Conservation (phyloP, 345 rosid species). For the Lepidium aucheri region DNA sequence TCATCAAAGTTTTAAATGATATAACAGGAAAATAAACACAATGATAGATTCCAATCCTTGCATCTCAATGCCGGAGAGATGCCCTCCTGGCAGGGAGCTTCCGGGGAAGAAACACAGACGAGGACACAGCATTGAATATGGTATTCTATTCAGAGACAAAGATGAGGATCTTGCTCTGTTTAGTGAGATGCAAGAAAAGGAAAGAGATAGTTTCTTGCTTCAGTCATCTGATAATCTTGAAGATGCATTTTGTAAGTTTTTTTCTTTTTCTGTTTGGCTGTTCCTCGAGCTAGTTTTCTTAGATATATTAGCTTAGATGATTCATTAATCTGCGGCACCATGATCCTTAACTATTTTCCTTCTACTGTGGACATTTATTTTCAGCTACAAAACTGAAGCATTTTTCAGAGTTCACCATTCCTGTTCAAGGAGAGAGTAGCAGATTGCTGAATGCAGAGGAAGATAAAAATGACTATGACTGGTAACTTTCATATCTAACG, state of each 20-base stretch:
- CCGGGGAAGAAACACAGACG: slow-evolving; percentile 57
- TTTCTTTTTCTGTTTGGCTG: neutral
- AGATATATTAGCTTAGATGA: neutral
- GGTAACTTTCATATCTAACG: slow-evolving; percentile 38
- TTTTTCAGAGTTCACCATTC: slow-evolving; percentile 71
- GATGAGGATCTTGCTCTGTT: slow-evolving; percentile 91
- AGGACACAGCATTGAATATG: slow-evolving; percentile 69
- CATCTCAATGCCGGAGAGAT: slow-evolving; percentile 21
- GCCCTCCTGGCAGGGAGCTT: slow-evolving; percentile 67
- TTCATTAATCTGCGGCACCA: neutral
- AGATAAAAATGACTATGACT: slow-evolving; percentile 95
- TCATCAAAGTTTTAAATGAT: no score
- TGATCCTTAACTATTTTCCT: neutral
- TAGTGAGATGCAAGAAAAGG: slow-evolving; percentile 80
- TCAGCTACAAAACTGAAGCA: slow-evolving; percentile 77
- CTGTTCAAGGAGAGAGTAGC: slow-evolving; percentile 82
- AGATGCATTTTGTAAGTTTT: slow-evolving; percentile 69
- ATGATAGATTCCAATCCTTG: no score
- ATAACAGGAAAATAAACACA: no score
- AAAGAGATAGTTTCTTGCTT: slow-evolving; percentile 78
- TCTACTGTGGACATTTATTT: slow-evolving; percentile 8
- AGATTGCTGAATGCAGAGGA: slow-evolving; percentile 76
- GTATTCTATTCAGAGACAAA: slow-evolving; percentile 50
- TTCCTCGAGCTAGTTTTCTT: neutral
- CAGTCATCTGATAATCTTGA: slow-evolving; percentile 72